Conservation (phyloP, 1,284 basidiomycete species). For the Agaricales sp. region DNA sequence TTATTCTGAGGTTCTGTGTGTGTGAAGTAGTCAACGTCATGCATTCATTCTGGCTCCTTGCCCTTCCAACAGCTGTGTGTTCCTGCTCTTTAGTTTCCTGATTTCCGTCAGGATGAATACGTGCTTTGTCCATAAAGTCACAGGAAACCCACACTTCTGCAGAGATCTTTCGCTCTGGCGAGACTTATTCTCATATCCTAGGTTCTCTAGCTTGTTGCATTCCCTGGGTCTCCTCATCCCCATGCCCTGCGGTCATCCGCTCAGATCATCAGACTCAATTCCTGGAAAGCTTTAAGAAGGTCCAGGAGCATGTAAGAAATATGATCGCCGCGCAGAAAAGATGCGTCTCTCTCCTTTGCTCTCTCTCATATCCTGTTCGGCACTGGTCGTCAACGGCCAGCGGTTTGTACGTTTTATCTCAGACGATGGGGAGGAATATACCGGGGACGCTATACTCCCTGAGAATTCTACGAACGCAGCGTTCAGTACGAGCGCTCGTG, state of each 20-base stretch:
- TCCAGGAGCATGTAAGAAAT: not conserved
- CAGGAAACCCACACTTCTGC: not conserved
- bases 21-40: too few relatives aligned
- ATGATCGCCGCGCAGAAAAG: not conserved
- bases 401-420: conserved; percentile 33
- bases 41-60: too few relatives aligned
- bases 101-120: not conserved
- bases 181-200: too few relatives aligned
- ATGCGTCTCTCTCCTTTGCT: conserved; percentile 8
- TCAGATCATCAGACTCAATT: not conserved
- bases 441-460: conserved; percentile 28
- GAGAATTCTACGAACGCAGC: conserved; percentile 22
- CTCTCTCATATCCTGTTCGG: conserved; percentile 9
- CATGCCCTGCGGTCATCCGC: not conserved
- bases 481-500: conserved; percentile 23
- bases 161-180: too few relatives aligned
- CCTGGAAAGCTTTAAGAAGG: too few relatives aligned
- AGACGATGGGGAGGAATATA: conserved; percentile 25
- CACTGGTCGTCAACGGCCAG: conserved; percentile 19
- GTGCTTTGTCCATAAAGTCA: not conserved
- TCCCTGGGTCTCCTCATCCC: not conserved
- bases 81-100: not conserved
- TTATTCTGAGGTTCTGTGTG: too few relatives aligned
- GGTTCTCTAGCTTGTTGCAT: too few relatives aligned
- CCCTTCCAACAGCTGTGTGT: not conserved